These are phyloP conservation scores for Scheffersomyces stambukii DNA, from an alignment of 1,139 yeast genomes.

Conservation along the genomic window DNA sequence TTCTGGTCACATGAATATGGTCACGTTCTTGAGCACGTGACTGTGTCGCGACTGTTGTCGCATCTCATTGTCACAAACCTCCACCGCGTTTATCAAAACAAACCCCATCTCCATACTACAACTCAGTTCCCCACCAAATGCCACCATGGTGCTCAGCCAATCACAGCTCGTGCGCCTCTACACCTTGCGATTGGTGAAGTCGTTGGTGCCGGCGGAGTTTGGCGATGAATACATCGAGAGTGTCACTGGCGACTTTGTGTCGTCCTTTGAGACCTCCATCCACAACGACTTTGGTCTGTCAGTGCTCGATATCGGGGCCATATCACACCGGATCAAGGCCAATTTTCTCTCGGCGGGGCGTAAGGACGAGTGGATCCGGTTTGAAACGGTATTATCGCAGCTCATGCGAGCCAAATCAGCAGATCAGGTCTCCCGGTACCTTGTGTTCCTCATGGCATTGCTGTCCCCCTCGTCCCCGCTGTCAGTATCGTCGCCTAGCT, in stretches of 20 bases:
- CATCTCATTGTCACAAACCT: no score
- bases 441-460: conserved; percentile 28
- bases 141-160: conserved; percentile 26
- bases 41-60: no score
- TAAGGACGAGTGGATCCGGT: conserved; percentile 27
- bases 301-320: conserved; percentile 15
- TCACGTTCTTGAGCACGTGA: no score
- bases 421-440: conserved; percentile 35
- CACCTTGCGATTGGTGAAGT: conserved; percentile 32
- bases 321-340: conserved; percentile 22
- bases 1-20: no score
- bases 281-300: no score
- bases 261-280: conserved; percentile 11
- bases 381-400: conserved; percentile 27
- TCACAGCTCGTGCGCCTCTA: conserved; percentile 33
- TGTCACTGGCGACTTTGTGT: conserved; percentile 26
- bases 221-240: conserved; percentile 37
- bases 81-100: no score
- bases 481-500: not conserved
- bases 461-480: not conserved
- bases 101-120: no score
- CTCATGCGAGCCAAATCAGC: conserved; percentile 24
- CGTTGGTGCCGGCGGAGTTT: conserved; percentile 36
- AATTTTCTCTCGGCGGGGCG: conserved; percentile 23
- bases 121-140: conserved; percentile 21